Evolutionary conservation across 2,329 filamentous ascomycete genomes (phyloP), one percentile per base, ranked within the genome.

Genomic region (Fusarium sp.): DNA sequence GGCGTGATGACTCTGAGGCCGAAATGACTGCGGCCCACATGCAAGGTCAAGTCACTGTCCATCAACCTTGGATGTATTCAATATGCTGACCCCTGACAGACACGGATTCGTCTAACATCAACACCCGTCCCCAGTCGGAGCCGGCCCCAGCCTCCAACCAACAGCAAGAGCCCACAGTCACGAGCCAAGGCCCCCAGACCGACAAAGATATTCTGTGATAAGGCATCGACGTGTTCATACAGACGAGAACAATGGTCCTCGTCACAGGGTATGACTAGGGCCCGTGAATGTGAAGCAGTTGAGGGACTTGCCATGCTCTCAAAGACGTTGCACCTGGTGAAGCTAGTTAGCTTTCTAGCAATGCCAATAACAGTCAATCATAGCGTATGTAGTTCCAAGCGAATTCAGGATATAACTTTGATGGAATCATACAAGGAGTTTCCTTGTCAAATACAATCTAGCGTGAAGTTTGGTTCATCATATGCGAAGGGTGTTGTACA

Each of bases 361-460:
- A 40, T 22, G 1, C 5, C 5, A 5, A 16, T 2, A 5, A 4
- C 1, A 5, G 12, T 24, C 20, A 24, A 8, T 14, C 7, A 24
- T 24, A 16, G 14, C 42, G 42, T 27, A 4, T 46, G 22, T 24
- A 9, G 24, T 12, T 7, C 17, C 3, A n/a, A 22, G 22, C 16
- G 3, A 31, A 31, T 53, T 82, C 80, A 82, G 80, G 72, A 62
- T 46, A 46, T 78, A 82, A 81, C 74, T 74, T 77, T 77, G 70
- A 78, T 74, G 66, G 71, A 71, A 82, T 82, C 81, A 83, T 75
- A 55, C 79, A 81, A 81, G 75, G 74, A 27, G 33, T 59, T 65
- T 59, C 69, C 79, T 81, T 77, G 79, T 86, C 84, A 85, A 83
- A 83, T 85, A 85, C 84, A 84, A 85, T 85, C 83, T 85, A 85